Percentiles rank a stretch among this genome's conserved stretches.
These are phyloP conservation scores for Cylindrotheca fusiformis DNA, from an alignment of 108 stramenopile genomes.

Conservation along the genomic window DNA sequence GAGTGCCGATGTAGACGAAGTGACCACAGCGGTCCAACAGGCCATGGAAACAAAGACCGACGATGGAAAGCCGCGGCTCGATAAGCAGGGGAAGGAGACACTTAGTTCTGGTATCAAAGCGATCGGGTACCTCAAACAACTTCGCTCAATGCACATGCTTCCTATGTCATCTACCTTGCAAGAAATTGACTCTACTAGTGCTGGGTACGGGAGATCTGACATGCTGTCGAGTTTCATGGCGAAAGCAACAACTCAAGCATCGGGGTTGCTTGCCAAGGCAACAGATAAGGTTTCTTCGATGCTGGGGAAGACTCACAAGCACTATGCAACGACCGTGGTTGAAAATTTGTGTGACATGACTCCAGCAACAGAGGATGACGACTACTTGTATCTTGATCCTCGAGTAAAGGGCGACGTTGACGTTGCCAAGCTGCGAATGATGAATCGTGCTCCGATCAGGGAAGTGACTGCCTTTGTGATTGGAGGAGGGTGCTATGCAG, in stretches of 20 bases:
- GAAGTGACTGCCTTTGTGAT: slow-evolving; percentile 95
- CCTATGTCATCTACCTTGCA: slow-evolving; percentile 60
- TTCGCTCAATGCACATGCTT: slow-evolving; percentile 87
- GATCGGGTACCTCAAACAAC: slow-evolving; percentile 77
- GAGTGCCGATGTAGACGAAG: slow-evolving; percentile 80
- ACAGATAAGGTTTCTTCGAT: slow-evolving; percentile 88
- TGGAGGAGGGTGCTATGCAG: slow-evolving; percentile 95
- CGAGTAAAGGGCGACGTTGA: slow-evolving; percentile 89
- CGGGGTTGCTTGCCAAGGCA: slow-evolving; percentile 91
- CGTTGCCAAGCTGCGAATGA: slow-evolving; percentile 56
- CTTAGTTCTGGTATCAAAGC: slow-evolving; percentile 67
- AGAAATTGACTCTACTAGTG: slow-evolving; percentile 44
- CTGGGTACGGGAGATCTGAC: slow-evolving; percentile 13
- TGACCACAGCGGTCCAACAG: slow-evolving; percentile 65
- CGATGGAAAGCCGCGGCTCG: slow-evolving; percentile 51
- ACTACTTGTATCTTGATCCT: slow-evolving; percentile 93
- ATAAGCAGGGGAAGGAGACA: slow-evolving; percentile 46
- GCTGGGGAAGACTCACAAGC: slow-evolving; percentile 85
- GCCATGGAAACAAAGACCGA: slow-evolving; percentile 46
- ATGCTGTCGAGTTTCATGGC: slow-evolving; percentile 83
- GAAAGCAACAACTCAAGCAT: slow-evolving; percentile 88
- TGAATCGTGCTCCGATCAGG: slow-evolving; percentile 66
- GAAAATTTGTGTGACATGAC: slow-evolving; percentile 91
- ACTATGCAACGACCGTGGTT: slow-evolving; percentile 88
- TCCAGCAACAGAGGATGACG: slow-evolving; percentile 92